Percentiles rank a stretch among this genome's conserved stretches.
phyloP scores from a whole-genome alignment of 805 yeast species.

The Metschnikowia similis region DNA sequence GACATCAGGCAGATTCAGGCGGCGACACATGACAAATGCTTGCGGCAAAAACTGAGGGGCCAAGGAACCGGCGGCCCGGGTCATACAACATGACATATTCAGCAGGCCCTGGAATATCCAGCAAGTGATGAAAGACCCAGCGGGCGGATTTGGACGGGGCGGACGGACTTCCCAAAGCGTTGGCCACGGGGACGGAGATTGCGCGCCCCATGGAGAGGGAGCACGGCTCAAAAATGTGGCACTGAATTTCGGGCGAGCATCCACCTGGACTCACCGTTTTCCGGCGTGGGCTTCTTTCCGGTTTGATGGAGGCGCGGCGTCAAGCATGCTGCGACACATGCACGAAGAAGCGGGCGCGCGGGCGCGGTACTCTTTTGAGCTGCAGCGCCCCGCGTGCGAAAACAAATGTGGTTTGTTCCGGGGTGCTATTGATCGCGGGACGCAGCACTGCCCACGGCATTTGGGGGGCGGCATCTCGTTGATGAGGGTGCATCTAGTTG shows the following conservation, averaged over 20 bases:
- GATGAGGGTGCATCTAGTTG: too few species aligned
- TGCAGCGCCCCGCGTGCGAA: background rate
- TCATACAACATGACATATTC: background rate
- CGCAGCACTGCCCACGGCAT: too few species aligned
- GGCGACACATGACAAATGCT: background rate
- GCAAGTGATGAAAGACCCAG: background rate
- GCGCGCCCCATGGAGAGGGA: too few species aligned
- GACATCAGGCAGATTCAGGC: background rate
- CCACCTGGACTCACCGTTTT: background rate
- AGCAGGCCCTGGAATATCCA: background rate
- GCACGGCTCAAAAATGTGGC: background rate
- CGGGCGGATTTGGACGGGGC: too few species aligned
- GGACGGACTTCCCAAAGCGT: too few species aligned
- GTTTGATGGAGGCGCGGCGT: slow-evolving; percentile 2
- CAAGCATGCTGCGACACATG: slow-evolving; percentile 4
- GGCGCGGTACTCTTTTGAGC: background rate
- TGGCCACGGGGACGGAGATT: too few species aligned
- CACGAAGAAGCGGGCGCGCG: background rate
- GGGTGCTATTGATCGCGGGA: too few species aligned
- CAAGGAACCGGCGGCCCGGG: background rate
- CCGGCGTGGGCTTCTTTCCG: background rate
- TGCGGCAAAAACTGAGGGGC: background rate
- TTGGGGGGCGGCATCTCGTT: too few species aligned
- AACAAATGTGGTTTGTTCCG: too few species aligned
- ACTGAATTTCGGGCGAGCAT: background rate